Base-by-base conservation (phyloP, 306 rosid species). In the Pterocarpus santalinus region DNA sequence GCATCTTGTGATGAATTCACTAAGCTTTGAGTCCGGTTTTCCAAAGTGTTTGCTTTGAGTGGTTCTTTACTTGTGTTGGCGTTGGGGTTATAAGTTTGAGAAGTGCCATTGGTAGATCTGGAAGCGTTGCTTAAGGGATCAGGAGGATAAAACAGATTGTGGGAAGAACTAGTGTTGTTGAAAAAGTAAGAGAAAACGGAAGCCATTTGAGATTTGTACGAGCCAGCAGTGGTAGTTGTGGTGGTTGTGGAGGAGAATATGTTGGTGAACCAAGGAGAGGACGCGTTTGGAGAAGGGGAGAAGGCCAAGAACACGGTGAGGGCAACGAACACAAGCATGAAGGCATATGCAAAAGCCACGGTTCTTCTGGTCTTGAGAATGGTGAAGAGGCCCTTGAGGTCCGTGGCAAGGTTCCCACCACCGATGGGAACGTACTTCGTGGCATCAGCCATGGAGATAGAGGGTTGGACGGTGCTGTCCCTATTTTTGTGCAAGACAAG, bases 221-320 rank as follows among this genome's bases (percentile, higher is more conserved):
- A 57, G 38, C 3, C 32, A 22, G 67, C 3, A 3, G 85, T 1
- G 3, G n/a, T 57, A 3, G 73, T 1, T 12, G 71, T 3, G 7
- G 83, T 11, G 5, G 83, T 5, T 16, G 61, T 11, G 7, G 69
- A 16, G 51, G 79, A 7, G 81, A 94, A 90, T 3, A 94, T 80
- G 86, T 80, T 87, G 68, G 89, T 60, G 80, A 92, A 90, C 84
- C 88, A 84, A 2, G 98, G 97, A 9, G 97, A 82, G 6, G 78
- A 77, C 9, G 95, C 81, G 79, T 81, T 87, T 0, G 89, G 60
- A 35, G 97, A 85, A 72, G 98, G 92, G 11, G 81, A 87, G 55
- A 90, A 90, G 43, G 92, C 93, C 60, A 95, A 41, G 88, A 95
- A 92, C 33, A 86, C 79, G 8, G 99, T 95, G 87, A 92, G 81